Conservation (phyloP, 306 rosid species). For the Glycine soja region DNA sequence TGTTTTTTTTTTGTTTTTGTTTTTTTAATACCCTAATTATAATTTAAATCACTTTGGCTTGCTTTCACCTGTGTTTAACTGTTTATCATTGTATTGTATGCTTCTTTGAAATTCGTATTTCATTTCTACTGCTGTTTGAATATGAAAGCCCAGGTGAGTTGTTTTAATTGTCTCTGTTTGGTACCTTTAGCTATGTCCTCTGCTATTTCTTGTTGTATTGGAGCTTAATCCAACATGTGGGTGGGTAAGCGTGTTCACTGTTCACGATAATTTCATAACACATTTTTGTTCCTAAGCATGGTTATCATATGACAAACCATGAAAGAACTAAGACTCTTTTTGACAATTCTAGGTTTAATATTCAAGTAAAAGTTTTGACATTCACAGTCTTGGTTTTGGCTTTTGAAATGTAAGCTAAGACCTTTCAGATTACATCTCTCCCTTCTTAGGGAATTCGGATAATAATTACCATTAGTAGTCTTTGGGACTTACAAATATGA, state of each 20-base stretch:
- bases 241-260: background rate
- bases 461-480: background rate
- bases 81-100: background rate
- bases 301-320: background rate
- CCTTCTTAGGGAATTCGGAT: background rate
- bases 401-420: background rate
- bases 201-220: background rate
- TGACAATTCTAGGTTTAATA: background rate
- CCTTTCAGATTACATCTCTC: background rate
- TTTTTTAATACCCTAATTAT: background rate
- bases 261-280: background rate
- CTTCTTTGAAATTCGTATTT: constrained; percentile 3
- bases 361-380: background rate
- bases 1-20: background rate
- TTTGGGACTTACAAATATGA: background rate
- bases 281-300: background rate
- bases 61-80: background rate
- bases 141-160: background rate
- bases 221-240: background rate
- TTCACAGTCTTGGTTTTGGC: background rate
- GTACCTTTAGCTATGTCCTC: background rate
- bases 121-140: background rate
- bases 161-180: background rate
- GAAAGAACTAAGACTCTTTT: background rate
- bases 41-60: background rate